Evolutionary conservation across 129 eudicot species (phyloP).

Genomic region (Ambrosia artemisiifolia): DNA sequence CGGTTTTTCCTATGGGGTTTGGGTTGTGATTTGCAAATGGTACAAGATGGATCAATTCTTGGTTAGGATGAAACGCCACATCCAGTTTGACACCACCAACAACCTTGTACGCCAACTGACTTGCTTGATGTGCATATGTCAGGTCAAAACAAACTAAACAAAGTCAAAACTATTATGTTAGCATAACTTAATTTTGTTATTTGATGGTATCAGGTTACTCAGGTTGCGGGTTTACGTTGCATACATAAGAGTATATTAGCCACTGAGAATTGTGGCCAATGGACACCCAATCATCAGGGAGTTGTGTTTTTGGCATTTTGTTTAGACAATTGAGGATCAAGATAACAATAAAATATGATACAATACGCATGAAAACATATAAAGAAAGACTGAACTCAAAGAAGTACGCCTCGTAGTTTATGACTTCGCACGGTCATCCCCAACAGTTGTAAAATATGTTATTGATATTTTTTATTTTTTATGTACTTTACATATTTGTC

Average conservation of each 20-base stretch:
- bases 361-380: too few species aligned
- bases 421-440: too few species aligned
- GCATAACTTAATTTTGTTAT: not conserved
- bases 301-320: constrained; percentile 85
- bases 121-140: constrained; percentile 58
- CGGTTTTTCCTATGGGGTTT: too few species aligned
- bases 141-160: not conserved
- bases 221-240: constrained; percentile 48
- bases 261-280: constrained; percentile 85
- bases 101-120: constrained; percentile 98
- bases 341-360: too few species aligned
- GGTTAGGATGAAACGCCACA: constrained; percentile 76
- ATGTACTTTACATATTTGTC: constrained; percentile 23
- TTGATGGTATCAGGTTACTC: not conserved
- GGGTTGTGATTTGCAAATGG: too few species aligned
- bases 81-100: constrained; percentile 86
- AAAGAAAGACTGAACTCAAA: too few species aligned
- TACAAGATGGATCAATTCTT: too few species aligned
- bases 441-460: too few species aligned
- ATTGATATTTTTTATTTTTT: too few species aligned
- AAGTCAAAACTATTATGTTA: not conserved
- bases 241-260: constrained; percentile 86
- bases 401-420: too few species aligned
- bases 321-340: constrained; percentile 10
- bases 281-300: constrained; percentile 95